A percentile compares a stretch with the other conserved stretches of the same genome.
Conservation (phyloP, 805 yeast genomes). For the Zygoascus tannicola region DNA sequence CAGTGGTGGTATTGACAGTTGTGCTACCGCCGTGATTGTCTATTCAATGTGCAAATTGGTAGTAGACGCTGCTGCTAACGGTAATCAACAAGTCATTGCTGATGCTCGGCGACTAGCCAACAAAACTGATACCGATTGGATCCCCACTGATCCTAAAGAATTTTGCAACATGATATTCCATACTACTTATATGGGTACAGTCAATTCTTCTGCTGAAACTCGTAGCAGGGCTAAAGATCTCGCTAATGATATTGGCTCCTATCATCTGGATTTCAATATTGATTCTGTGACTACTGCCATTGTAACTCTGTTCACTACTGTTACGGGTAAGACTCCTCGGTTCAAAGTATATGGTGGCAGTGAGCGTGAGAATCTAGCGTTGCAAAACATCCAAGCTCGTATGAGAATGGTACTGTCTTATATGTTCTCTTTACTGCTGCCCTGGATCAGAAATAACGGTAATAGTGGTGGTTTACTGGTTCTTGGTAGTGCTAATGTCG, state of each 20-base stretch:
- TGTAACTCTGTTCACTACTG: conserved; percentile 66
- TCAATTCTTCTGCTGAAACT: conserved; percentile 83
- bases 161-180: conserved; percentile 71
- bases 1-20: conserved; percentile 96
- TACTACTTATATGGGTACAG: conserved; percentile 93
- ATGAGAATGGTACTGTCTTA: conserved; percentile 91
- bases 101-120: conserved; percentile 69
- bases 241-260: conserved; percentile 70
- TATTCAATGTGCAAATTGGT: conserved; percentile 91
- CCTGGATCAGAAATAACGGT: conserved; percentile 84
- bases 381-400: conserved; percentile 95
- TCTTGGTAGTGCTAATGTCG: conserved; percentile 93
- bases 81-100: conserved; percentile 61
- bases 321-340: conserved; percentile 83
- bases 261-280: conserved; percentile 88
- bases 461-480: conserved; percentile 74
- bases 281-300: conserved; percentile 72
- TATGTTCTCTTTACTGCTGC: conserved; percentile 85
- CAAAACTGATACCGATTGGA: conserved; percentile 38
- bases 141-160: conserved; percentile 67
- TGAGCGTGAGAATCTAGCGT: conserved; percentile 80
- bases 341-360: conserved; percentile 93
- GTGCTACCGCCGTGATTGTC: conserved; percentile 93
- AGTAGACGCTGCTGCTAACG: conserved; percentile 53
- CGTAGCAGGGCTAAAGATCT: conserved; percentile 71